A percentile compares a stretch with the other conserved stretches of the same genome.
Evolutionary conservation across 202 grass and related monocot species (phyloP).

Genomic region (Panicum virgatum): DNA sequence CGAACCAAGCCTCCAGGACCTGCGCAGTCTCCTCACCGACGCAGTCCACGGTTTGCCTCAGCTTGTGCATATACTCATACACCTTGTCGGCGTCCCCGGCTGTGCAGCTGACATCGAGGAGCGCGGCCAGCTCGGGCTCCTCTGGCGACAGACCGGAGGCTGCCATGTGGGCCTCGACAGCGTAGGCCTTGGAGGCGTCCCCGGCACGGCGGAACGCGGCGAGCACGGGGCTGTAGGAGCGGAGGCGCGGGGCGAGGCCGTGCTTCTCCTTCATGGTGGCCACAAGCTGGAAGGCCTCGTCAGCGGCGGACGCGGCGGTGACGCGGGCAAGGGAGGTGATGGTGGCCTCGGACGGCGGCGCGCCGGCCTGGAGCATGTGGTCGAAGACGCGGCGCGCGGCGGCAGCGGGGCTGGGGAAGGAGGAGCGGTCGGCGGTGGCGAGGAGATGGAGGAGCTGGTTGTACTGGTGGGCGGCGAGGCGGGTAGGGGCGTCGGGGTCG

Average conservation of each 20-base stretch:
- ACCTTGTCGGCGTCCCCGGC: conserved; percentile 52
- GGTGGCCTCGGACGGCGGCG: conserved; percentile 73
- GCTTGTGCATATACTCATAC: conserved; percentile 78
- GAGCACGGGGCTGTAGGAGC: conserved; percentile 76
- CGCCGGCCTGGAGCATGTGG: conserved; percentile 60
- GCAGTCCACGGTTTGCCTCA: conserved; percentile 47
- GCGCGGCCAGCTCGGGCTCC: conserved; percentile 60
- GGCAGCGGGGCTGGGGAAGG: conserved; percentile 18
- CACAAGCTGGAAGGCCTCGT: conserved; percentile 66
- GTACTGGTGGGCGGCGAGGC: conserved; percentile 72
- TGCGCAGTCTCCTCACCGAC: conserved; percentile 38
- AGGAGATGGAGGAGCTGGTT: conserved; percentile 86
- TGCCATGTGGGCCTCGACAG: conserved; percentile 64
- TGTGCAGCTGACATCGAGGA: conserved; percentile 58
- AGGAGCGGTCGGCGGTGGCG: conserved; percentile 40
- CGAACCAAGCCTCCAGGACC: conserved; percentile 65
- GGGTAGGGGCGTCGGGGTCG: conserved; percentile 1
- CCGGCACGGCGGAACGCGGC: conserved; percentile 53
- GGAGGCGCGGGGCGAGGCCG: conserved; percentile 60
- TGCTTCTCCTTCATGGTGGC: conserved; percentile 68
- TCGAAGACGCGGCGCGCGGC: conserved; percentile 69
- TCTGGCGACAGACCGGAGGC: conserved; percentile 58
- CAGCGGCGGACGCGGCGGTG: conserved; percentile 40
- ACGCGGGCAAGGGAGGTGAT: conserved; percentile 80
- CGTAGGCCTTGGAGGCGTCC: conserved; percentile 65